These are phyloP conservation scores for Xanthoparmelia taractica DNA, from an alignment of 495 filamentous ascomycete genomes.

Conservation along the genomic window DNA sequence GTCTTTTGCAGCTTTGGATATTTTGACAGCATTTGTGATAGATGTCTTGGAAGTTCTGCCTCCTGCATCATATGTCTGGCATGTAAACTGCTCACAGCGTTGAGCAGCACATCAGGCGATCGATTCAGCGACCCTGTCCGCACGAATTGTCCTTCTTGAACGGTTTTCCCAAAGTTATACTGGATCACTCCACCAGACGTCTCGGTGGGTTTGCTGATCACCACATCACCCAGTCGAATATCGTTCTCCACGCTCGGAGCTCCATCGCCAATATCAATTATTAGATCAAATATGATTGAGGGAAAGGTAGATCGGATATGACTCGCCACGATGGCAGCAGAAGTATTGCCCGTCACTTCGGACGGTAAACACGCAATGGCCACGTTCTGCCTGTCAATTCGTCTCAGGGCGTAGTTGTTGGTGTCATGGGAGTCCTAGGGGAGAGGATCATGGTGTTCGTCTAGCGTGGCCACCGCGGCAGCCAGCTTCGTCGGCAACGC, in stretches of 20 bases:
- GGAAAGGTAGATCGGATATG: constrained; percentile 33
- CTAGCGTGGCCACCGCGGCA: constrained; percentile 27
- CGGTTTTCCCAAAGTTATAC: constrained; percentile 38
- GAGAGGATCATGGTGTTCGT: no score
- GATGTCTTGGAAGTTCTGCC: constrained; percentile 16
- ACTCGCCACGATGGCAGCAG: constrained; percentile 30
- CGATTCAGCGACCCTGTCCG: constrained; percentile 33
- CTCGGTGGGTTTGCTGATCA: constrained; percentile 34
- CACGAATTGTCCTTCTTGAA: constrained; percentile 25
- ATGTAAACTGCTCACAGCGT: constrained; percentile 25
- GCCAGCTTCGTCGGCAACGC: constrained; percentile 24
- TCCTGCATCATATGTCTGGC: constrained; percentile 24
- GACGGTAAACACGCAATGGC: constrained; percentile 29
- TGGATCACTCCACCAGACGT: constrained; percentile 35
- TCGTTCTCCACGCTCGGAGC: constrained; percentile 32
- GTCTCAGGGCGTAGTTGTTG: constrained; percentile 35
- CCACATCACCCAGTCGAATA: constrained; percentile 39
- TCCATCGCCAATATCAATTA: constrained; percentile 38
- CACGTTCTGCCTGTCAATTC: constrained; percentile 33
- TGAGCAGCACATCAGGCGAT: constrained; percentile 30
- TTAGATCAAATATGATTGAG: constrained; percentile 33
- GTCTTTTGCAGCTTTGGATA: constrained; percentile 22
- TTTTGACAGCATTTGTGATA: constrained; percentile 24
- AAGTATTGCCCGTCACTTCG: not conserved
- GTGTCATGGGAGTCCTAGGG: no score